These are phyloP conservation scores for Thymus quinquecostatus DNA, from an alignment of 257 asterid genomes.

Conservation along the genomic window DNA sequence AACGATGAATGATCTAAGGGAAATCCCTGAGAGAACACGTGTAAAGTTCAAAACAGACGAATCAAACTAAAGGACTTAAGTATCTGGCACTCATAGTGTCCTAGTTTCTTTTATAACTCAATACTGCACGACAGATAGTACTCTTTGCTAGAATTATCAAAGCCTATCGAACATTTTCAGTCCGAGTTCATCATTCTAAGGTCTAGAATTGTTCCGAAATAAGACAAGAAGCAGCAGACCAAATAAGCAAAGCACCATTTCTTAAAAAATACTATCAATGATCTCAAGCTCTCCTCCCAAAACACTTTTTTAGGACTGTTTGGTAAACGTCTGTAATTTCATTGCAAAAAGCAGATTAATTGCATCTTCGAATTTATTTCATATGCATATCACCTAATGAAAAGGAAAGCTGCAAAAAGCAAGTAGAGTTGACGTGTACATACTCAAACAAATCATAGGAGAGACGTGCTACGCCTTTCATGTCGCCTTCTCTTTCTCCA, in stretches of 20 bases:
- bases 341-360: background rate
- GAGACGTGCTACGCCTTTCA: constrained; percentile 24
- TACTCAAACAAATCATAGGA: constrained; percentile 23
- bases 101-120: no score
- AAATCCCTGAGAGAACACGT: background rate
- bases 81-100: no score
- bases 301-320: constrained; percentile 23
- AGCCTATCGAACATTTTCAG: background rate
- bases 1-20: background rate
- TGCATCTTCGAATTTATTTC: constrained; percentile 23
- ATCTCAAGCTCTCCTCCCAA: background rate
- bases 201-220: background rate
- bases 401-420: constrained; percentile 11
- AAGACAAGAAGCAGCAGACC: background rate
- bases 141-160: no score
- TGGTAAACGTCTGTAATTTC: background rate
- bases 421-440: constrained; percentile 27
- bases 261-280: constrained; percentile 27
- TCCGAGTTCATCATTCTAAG: background rate
- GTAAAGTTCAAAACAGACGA: background rate
- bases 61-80: background rate
- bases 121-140: no score
- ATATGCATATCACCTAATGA: constrained; percentile 21
- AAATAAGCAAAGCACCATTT: constrained; percentile 9
- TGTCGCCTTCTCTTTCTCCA: constrained; percentile 27